phyloP scores from a whole-genome alignment of 1,284 basidiomycete species.

The Trichosporon asahii region DNA sequence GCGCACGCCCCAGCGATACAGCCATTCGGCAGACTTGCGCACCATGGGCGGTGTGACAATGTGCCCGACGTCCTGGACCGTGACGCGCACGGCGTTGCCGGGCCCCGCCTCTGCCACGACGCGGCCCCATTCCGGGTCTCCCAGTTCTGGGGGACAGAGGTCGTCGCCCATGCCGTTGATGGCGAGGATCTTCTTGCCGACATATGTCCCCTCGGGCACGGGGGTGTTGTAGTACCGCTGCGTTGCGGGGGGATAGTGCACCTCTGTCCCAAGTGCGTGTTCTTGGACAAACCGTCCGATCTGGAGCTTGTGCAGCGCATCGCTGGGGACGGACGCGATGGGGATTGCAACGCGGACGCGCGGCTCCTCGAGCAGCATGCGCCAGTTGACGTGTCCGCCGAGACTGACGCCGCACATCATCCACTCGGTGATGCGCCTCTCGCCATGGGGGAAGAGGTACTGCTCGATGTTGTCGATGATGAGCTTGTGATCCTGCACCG shows the following conservation, averaged over 20 bases:
- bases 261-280: neutral
- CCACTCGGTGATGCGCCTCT: conserved; percentile 65
- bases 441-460: conserved; percentile 70
- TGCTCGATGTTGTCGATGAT: conserved; percentile 74
- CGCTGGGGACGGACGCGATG: conserved; percentile 7
- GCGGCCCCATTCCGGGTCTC: neutral
- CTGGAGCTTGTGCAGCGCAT: conserved; percentile 12
- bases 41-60: conserved; percentile 49
- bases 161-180: conserved; percentile 57
- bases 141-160: conserved; percentile 32
- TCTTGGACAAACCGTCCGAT: conserved; percentile 1
- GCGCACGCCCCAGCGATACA: conserved; percentile 38
- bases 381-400: conserved; percentile 42
- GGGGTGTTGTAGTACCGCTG: conserved; percentile 4
- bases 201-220: conserved; percentile 49
- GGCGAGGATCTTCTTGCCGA: conserved; percentile 66
- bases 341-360: conserved; percentile 9
- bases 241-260: conserved; percentile 2
- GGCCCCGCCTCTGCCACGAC: neutral
- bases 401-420: conserved; percentile 57
- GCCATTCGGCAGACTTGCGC: conserved; percentile 41
- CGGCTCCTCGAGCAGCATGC: conserved; percentile 10
- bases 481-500: conserved; percentile 63
- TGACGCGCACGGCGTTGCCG: neutral
- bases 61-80: conserved; percentile 38